Base-by-base conservation (phyloP, 1,139 yeast species). In the Lodderomyces parapsilosis region DNA sequence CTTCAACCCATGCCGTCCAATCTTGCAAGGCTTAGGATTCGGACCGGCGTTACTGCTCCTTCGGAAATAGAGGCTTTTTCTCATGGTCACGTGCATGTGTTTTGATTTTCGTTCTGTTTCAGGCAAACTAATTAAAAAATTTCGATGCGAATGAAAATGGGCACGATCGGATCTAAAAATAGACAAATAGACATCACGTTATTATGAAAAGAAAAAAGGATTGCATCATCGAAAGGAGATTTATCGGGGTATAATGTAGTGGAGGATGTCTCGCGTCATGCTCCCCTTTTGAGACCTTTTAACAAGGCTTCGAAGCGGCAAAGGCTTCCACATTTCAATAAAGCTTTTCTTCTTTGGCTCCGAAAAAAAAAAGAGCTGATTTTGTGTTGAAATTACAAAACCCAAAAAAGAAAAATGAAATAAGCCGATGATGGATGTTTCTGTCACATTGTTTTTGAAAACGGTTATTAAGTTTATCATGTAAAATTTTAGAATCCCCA, bases 401-500 rank as follows among this genome's bases (percentile, higher is more conserved):
- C n/a, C 31, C n/a, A 13, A 24, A 24, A 24, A 8, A 8, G n/a
- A n/a, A n/a, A n/a, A n/a, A n/a, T n/a, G n/a, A n/a, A 8, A n/a
- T 27, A 27, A 27, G 31, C 31, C 31, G 31, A 27, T 27, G 31
- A 27, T 13, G 31, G 31, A n/a, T 27, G 3, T 27, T 27, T 27
- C 31, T 17, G 6, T 9, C 23, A 10, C 27, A 24, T 24, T 24
- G 27, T 24, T 24, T 22, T 22, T 22, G 24, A 22, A n/a, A 20
- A 20, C 23, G 27, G 27, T 24, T 24, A 24, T 24, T 5, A n/a
- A n/a, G n/a, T n/a, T n/a, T 27, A n/a, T 27, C 31, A 27, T 13
- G 4, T n/a, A 27, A 27, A 27, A 27, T 27, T 27, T 27, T 4
- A 27, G n/a, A 27, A 4, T 9, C 31, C 31, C 31, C n/a, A 27